Conservation (phyloP, 164 flowering plant species). For the Vitis cinerea region DNA sequence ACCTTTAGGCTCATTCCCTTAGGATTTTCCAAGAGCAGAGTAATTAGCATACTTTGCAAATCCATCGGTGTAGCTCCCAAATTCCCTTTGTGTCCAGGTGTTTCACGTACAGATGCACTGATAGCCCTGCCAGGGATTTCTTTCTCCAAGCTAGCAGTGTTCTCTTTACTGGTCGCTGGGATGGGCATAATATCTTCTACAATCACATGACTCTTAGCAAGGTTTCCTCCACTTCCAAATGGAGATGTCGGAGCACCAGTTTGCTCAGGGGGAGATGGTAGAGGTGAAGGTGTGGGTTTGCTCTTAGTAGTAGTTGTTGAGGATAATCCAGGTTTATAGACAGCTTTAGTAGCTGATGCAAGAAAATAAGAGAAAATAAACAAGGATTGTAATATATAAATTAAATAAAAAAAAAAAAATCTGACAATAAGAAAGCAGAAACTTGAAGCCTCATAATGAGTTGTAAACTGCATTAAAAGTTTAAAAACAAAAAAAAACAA, state of each 20-base stretch:
- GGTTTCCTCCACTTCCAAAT: slow-evolving; percentile 39
- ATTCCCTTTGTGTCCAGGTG: slow-evolving; percentile 30
- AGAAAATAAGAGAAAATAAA: background rate
- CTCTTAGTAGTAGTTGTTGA: slow-evolving; percentile 44
- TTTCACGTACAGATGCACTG: slow-evolving; percentile 25
- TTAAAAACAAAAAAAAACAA: background rate
- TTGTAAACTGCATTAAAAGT: background rate
- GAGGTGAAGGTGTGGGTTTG: slow-evolving; percentile 64
- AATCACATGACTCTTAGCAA: slow-evolving; percentile 27
- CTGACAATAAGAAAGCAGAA: background rate
- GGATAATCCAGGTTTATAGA: slow-evolving; percentile 43
- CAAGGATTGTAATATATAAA: background rate
- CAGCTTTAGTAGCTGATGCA: slow-evolving; percentile 39
- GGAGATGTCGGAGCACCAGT: slow-evolving; percentile 57
- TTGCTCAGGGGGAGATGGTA: slow-evolving; percentile 64
- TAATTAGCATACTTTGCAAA: slow-evolving; percentile 55
- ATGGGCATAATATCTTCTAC: slow-evolving; percentile 33
- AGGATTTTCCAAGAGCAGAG: slow-evolving; percentile 62
- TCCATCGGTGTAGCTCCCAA: slow-evolving; percentile 41
- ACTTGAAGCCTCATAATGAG: background rate
- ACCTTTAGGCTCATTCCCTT: slow-evolving; percentile 92
- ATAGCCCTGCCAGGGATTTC: slow-evolving; percentile 36
- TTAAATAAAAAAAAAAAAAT: background rate
- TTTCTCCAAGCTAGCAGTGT: slow-evolving; percentile 45
- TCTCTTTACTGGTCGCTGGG: slow-evolving; percentile 36